Evolutionary conservation across 1,284 basidiomycete species (phyloP).

Genomic region (Mrakiaceae sp.): DNA sequence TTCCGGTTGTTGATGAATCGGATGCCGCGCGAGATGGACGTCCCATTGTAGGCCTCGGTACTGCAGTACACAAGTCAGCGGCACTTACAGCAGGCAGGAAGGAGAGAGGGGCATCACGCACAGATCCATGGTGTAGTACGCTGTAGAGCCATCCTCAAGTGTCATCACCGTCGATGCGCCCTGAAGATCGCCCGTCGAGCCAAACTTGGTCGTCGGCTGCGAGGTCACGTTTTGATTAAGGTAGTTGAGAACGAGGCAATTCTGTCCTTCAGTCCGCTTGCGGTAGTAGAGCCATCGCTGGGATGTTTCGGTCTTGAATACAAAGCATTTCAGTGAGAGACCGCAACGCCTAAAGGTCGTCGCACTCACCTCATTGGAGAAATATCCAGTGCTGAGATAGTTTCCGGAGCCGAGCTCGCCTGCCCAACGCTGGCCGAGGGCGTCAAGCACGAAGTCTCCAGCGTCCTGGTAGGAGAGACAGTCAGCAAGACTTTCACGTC

Average conservation of each 20-base stretch:
- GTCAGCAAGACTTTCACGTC: no score
- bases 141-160: slow-evolving; percentile 60
- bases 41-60: slow-evolving; percentile 62
- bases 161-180: slow-evolving; percentile 52
- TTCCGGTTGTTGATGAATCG: slow-evolving; percentile 73
- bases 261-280: slow-evolving; percentile 94
- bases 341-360: no score
- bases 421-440: slow-evolving; percentile 86
- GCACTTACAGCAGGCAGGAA: no score
- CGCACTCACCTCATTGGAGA: slow-evolving; percentile 43
- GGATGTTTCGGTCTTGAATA: slow-evolving; percentile 42
- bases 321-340: no score
- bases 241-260: slow-evolving; percentile 70
- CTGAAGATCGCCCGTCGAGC: slow-evolving; percentile 54
- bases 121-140: slow-evolving; percentile 72
- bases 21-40: slow-evolving; percentile 70
- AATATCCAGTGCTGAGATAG: slow-evolving; percentile 63
- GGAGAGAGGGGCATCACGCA: no score
- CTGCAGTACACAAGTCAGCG: no score
- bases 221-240: slow-evolving; percentile 58
- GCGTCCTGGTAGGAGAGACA: slow-evolving; percentile 40
- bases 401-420: slow-evolving; percentile 87
- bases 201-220: slow-evolving; percentile 48
- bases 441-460: slow-evolving; percentile 92
- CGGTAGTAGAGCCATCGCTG: slow-evolving; percentile 84